Evolutionary conservation across 371 early-diverging fungal genomes (phyloP).

Genomic region (Rhizopus sp.): DNA sequence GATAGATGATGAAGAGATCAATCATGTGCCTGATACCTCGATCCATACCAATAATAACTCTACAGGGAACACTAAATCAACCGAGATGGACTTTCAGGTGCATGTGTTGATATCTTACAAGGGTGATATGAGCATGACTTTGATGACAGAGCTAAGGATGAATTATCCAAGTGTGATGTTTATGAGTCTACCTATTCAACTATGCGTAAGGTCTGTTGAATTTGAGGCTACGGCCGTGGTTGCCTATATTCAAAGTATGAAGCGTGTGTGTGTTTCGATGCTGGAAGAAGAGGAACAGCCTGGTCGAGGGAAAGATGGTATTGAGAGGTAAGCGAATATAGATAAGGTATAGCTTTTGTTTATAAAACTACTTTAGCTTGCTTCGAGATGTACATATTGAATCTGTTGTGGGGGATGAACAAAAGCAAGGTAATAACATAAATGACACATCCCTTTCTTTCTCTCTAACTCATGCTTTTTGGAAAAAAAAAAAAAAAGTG

Average conservation of each 20-base stretch:
- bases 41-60: conserved; percentile 6
- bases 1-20: conserved; percentile 52
- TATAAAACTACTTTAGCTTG: conserved; percentile 41
- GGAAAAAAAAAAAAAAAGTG: conserved; percentile 54
- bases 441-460: neutral
- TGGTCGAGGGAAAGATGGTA: conserved; percentile 24
- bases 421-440: conserved; percentile 71
- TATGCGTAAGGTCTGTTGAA: conserved; percentile 80
- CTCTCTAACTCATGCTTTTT: neutral
- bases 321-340: conserved; percentile 34
- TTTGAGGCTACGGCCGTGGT: conserved; percentile 87
- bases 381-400: conserved; percentile 80
- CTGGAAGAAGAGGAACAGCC: conserved; percentile 69
- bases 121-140: conserved; percentile 84
- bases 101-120: conserved; percentile 74
- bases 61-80: conserved; percentile 18
- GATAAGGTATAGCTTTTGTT: neutral
- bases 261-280: conserved; percentile 87
- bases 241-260: conserved; percentile 75
- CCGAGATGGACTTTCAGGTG: conserved; percentile 76
- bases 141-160: conserved; percentile 85
- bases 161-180: conserved; percentile 93
- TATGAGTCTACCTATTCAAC: conserved; percentile 84
- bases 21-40: conserved; percentile 13
- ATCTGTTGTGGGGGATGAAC: conserved; percentile 88